Base-by-base conservation (phyloP, 2,329 filamentous ascomycete genomes). In the Leptosphaerulina australis region DNA sequence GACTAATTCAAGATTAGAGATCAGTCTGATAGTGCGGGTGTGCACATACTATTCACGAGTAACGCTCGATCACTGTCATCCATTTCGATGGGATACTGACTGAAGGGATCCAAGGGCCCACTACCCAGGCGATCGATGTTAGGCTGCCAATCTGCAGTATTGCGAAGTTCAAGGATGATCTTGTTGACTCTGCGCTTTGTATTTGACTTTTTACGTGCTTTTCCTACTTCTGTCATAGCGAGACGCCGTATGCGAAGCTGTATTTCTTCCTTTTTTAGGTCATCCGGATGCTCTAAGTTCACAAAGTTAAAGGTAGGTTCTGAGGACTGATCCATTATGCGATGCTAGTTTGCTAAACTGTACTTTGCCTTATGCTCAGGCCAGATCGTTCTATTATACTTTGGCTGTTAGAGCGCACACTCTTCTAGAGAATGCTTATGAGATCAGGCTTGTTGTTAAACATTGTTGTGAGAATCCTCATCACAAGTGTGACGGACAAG, bases 161-260 rank as follows among this genome's bases (percentile, higher is more conserved):
- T 45, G 11, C 57, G 59, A 29, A 69, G 57, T 25, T 70, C 58
- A 0, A 69, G 58, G 9, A 68, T 34, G n/a, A 68, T 55, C 36
- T 70, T 58, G 26, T 63, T 66, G 20, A 61, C 59, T 17, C 46
- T 60, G 9, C 58, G 59, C 31, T 58, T 63, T 2, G 62, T 65
- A 36, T 62, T 70, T 14, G 65, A 61, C 41, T 64, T 69, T 25
- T 62, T 53, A 17, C 63, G 52, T 18, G 60, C 55, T 39, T 56
- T 62, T n/a, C 64, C 65, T 15, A 70, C 61, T 50, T 70, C 64
- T 10, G 58, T 64, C 67, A 70, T 70, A 2, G 67, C 67, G n/a
- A 69, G 56, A n/a, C 63, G 58, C 4, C 67, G 62, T 25, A 70
- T 70, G 2, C 64, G 62, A 28, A 64, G 58, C 46, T 68, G 63